Evolutionary conservation across 2,329 filamentous ascomycete species (phyloP), one percentile per base, ranked within the genome.

Genomic region (Colletotrichum tanaceti): DNA sequence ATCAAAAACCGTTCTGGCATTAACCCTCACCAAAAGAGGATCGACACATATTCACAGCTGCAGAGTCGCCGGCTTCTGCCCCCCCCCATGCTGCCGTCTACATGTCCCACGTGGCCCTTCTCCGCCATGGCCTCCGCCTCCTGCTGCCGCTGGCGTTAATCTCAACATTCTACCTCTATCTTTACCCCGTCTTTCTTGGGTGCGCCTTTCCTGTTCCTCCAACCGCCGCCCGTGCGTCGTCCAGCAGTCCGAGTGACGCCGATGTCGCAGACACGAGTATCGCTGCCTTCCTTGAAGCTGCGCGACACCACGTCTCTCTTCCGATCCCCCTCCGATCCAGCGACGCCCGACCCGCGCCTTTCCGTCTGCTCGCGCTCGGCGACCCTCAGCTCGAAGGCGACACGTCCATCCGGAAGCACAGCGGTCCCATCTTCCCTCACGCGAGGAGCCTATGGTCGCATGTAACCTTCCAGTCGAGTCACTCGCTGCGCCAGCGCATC

Each of bases 371-470:
- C 16, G 90, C 94, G 1, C 87, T 98, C 24, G 95, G 92, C 70
- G 95, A 98, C 78, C 95, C 95, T 5, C 95, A 98, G 78, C 87
- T 98, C 62, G 95, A 98, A 81, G 95, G 95, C 74, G 93, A 97
- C 77, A 93, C 91, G 2, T 94, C 93, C 7, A 90, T 98, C 32
- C 91, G 90, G 18, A 85, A 84, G 61, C 81, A 83, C 43, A 82
- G 85, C 71, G 78, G 85, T 44, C 82, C 84, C 53, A 77, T 82
- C 1, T 86, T 90, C 58, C 86, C 87, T 1, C 86, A 90, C 73
- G 73, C 86, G 3, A 80, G 79, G 62, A 81, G 78, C 71, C 80
- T 86, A 22, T 77, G 80, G 58, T 77, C 79, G 38, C 86, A 86
- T 66, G 74, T 83, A 52, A 83, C 83, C 6, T 86, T 85, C 55